phyloP scores from a whole-genome alignment of 345 rosid species.

The Barbarea vulgaris region DNA sequence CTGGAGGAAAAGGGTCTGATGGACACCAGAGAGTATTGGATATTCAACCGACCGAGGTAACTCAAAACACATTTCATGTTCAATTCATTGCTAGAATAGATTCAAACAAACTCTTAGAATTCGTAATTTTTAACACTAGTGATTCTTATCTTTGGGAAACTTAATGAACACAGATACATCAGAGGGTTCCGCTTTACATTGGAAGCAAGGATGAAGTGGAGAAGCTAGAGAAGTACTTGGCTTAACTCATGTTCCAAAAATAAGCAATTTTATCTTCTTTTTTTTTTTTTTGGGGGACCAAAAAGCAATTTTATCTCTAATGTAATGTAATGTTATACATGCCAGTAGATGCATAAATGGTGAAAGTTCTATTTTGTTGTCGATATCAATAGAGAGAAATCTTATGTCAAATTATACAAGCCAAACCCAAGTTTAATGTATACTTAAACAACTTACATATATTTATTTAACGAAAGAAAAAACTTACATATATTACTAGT shows the following conservation, averaged over 20 bases:
- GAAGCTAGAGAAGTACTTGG: constrained; percentile 89
- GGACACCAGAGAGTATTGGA: constrained; percentile 84
- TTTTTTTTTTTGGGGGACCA: not conserved
- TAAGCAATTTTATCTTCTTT: not conserved
- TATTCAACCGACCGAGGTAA: constrained; percentile 77
- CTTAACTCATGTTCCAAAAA: constrained; percentile 48
- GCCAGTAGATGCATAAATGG: constrained; percentile 25
- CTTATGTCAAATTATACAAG: too few species aligned
- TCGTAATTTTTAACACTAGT: not conserved
- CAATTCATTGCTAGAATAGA: not conserved
- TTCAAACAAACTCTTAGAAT: not conserved
- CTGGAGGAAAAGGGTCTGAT: constrained; percentile 98
- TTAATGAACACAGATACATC: constrained; percentile 73
- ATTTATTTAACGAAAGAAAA: too few species aligned
- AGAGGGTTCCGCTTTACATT: constrained; percentile 87
- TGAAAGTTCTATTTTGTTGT: constrained; percentile 29
- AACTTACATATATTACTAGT: not conserved
- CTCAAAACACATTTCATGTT: not conserved
- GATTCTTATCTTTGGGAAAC: not conserved
- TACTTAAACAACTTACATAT: constrained; percentile 18
- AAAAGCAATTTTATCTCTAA: not conserved
- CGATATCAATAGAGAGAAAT: constrained; percentile 16
- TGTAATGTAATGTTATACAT: not conserved
- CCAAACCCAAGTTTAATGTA: constrained; percentile 6
- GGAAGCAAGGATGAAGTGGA: constrained; percentile 92